Base-by-base conservation (phyloP, 345 rosid genomes). In the Theobroma cacao region DNA sequence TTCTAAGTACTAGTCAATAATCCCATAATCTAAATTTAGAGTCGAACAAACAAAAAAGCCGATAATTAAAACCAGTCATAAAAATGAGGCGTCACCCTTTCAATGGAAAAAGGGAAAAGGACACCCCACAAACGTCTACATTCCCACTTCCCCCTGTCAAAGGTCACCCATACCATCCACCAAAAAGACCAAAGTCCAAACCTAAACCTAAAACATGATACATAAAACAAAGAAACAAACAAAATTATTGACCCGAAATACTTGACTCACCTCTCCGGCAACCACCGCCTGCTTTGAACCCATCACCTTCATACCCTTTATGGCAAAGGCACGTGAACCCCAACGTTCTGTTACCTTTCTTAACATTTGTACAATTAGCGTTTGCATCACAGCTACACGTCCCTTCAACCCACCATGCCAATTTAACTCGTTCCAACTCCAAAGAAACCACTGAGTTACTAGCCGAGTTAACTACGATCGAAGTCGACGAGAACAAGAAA, bases 321-420 rank as follows among this genome's bases (percentile, higher is more conserved):
- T 0, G 30, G 81, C 99, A 96, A 31, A n/a, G 62, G 80, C 99
- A 96, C 64, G 86, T 85, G 62, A n/a, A 12, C 52, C 91, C 98
- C 0, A 0, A 2, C 5, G 2, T 26, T 17, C 89, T 79, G 53
- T 36, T 8, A 20, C 74, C 33, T 7, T 77, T 75, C 14, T 0
- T 36, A 47, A 89, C 84, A 0, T 0, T 0, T 15, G 0, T 22
- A 52, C 91, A 84, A 0, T n/a, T 36, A 5, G 91, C 94, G 13
- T 87, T 68, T 2, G 0, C 8, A 12, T 77, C 38, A 61, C 98
- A 96, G 41, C 1, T 10, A 62, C 89, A 88, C 1, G 1, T 2
- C 34, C 91, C 87, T n/a, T 74, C 36, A 20, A 91, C 56, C 98
- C 99, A 90, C 99, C 98, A 96, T n/a, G 78, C 87, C 76, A 96